Base-by-base conservation (phyloP, 75 land plant species). In the Gnetum montanum region DNA sequence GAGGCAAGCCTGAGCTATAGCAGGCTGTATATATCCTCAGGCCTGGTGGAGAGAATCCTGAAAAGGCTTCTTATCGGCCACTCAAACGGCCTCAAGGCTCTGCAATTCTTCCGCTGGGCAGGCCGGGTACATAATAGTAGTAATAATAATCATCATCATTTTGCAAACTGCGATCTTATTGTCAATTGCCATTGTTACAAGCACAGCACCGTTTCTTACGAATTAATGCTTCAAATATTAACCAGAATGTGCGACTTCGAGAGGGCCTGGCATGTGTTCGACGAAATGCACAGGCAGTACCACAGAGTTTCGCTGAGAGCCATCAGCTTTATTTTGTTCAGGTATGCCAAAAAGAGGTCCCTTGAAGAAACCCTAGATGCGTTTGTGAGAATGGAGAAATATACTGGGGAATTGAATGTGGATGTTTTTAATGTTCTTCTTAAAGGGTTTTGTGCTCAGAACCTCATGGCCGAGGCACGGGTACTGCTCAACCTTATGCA, bases 361-460 rank as follows among this genome's bases (percentile, higher is more conserved):
- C 78, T 61, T 59, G 75, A 70, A 8, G 74, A 67, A 0, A 70
- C 85, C 44, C 48, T 82, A 25, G 66, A 67, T 18, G 72, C 70
- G 11, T 82, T 82, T 34, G 56, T 66, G 30, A 66, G 51, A 22
- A 60, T 74, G 59, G 78, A 74, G 64, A 57, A 45, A n/a, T 28
- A 70, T 24, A 67, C 56, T 8, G 54, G 24, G 22, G 20, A 44
- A 4, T 74, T 78, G 49, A 71, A 70, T n/a, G 62, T 40, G 20
- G 63, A 78, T 2, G 63, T 67, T 35, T 78, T 77, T 62, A 78
- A 70, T 34, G 72, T 68, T 11, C 60, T 82, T 0, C 74, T 82
- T 30, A 61, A 76, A 18, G 74, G 78, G 7, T 82, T 78, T 54
- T 78, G 72, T 59, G 45, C 74, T 1, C 57, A 61, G 30, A 52